Evolutionary conservation across 129 eudicot genomes (phyloP), one percentile per base, ranked within the genome.

Genomic region (Arctium lappa): DNA sequence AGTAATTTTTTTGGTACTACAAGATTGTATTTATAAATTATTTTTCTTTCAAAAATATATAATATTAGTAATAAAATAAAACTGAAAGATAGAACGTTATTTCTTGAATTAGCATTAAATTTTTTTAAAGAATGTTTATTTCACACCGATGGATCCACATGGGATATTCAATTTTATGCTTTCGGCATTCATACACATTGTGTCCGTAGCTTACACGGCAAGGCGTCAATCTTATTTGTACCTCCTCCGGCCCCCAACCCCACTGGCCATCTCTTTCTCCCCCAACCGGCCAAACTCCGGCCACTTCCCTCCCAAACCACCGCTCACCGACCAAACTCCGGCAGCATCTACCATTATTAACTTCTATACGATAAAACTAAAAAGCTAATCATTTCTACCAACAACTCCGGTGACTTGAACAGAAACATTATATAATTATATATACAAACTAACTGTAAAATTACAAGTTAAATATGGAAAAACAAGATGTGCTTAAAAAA

Each of bases 171-270:
- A n/a, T n/a, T 50, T 46, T 60, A 60, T 56, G 68, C 50, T 72
- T 40, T 34, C 53, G 48, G 76, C 53, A 73, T 73, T 8, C 69
- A 8, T 7, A 84, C 86, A 89, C 91, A 60, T 22, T 60, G 85
- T 91, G 90, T 80, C 89, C 91, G 81, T 91, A 53, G 80, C 90
- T 87, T 89, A 83, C 89, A 78, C 89, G 82, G 87, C 91, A 91
- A 83, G 88, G 69, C 76, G 87, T 83, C 83, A 83, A 6, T 65
- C 27, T 72, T 37, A 38, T 36, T 50, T 27, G 62, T 50, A 50
- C 2, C 10, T 40, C 10, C 10, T 2, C 36, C 36, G 3, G 3
- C 36, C 36, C 27, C 12, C 10, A 44, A 10, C 50, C 9, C 48
- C 48, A 42, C 48, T 44, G 27, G 27, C 0, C 65, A 53, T 53